Base-by-base conservation (phyloP, 305 asterid species). In the Plantago coronopus region DNA sequence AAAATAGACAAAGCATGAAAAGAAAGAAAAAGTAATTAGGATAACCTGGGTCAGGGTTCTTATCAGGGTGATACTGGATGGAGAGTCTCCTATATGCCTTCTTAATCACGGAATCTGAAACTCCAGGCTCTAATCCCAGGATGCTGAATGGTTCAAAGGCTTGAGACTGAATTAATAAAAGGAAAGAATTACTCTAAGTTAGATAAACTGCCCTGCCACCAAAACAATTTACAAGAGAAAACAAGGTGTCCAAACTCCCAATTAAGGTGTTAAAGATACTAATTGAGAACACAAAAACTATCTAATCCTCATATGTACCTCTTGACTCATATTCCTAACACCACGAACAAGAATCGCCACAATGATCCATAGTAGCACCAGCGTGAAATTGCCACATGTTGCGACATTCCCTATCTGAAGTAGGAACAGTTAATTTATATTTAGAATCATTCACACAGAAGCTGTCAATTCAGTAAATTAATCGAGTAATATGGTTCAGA, bases 21-120 rank as follows among this genome's bases (percentile, higher is more conserved):
- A 65, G 74, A 22, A 58, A 29, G 34, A 14, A 29, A 49, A 54
- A 7, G 17, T 27, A 13, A 54, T 46, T 42, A 29, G 45, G 71
- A 48, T 47, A 79, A 93, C 97, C 96, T 85, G 96, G 99, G 69
- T 93, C 99, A 3, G 99, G 99, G 78, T 93, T 93, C 80, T 93
- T 93, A 79, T 93, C 99, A 65, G 99, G 99, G 75, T 93, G 99
- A 79, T 87, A 93, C 71, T 87, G 97, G 75, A 94, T 77, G 63
- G 99, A 94, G 65, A 89, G 95, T 74, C 84, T 89, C 82, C 99
- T 80, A 71, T 89, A 94, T 38, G 96, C 96, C 81, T 89, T 94
- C 85, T 94, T 94, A 77, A 94, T 89, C 68, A 73, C 95, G 12
- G 85, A 71, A 56, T 89, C 97, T 51, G 95, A 79, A 70, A 88